A percentile compares a stretch with the other conserved stretches of the same genome.
Evolutionary conservation across 169 alveolate genomes (phyloP).

Genomic region (Miamiensis avidus): DNA sequence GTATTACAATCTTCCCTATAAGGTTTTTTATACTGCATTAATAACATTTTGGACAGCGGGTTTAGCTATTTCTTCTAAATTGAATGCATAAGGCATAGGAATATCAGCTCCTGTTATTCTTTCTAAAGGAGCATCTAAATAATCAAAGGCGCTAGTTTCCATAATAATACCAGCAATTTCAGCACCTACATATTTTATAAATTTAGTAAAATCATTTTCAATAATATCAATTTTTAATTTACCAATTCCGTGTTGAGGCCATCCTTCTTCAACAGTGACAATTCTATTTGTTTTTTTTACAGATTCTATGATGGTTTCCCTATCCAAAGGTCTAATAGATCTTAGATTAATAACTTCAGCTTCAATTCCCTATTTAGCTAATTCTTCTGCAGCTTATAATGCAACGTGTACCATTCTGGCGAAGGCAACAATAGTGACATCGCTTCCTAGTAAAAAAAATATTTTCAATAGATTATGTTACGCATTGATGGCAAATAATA

Average conservation of each 20-base stretch:
- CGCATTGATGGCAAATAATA: no score
- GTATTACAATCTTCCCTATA: not conserved
- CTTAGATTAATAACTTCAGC: slow-evolving; percentile 91
- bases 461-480: no score
- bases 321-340: slow-evolving; percentile 88
- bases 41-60: slow-evolving; percentile 66
- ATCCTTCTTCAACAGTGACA: slow-evolving; percentile 91
- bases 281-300: slow-evolving; percentile 87
- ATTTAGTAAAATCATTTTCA: slow-evolving; percentile 34
- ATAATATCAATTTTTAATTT: slow-evolving; percentile 54
- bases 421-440: slow-evolving; percentile 86
- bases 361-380: slow-evolving; percentile 74
- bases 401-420: slow-evolving; percentile 86
- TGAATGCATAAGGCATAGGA: slow-evolving; percentile 78
- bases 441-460: slow-evolving; percentile 48
- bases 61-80: slow-evolving; percentile 61
- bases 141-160: slow-evolving; percentile 70
- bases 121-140: slow-evolving; percentile 80
- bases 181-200: slow-evolving; percentile 41
- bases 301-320: slow-evolving; percentile 80
- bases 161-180: slow-evolving; percentile 69
- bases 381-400: slow-evolving; percentile 85
- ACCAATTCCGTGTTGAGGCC: slow-evolving; percentile 92
- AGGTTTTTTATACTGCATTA: slow-evolving; percentile 47
- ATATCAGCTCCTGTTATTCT: slow-evolving; percentile 81